phyloP scores from a whole-genome alignment of 2,329 filamentous ascomycete species.

The Sphaerostilbella broomeana region DNA sequence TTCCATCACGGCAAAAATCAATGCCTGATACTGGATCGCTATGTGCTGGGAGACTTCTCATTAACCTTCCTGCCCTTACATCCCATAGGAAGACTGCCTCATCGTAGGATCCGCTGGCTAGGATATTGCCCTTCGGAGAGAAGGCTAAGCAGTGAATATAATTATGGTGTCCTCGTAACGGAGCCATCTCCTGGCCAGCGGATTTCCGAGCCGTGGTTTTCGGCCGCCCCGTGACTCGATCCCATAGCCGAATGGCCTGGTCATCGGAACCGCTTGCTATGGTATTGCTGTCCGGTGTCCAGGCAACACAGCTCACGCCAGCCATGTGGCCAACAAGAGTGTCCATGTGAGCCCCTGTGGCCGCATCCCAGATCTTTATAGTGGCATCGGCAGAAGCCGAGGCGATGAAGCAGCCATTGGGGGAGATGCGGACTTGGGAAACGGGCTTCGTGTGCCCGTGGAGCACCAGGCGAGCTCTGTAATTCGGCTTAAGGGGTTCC shows the following conservation, averaged over 20 bases:
- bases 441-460: slow-evolving; percentile 73
- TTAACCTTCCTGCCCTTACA: slow-evolving; percentile 75
- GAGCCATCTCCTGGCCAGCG: slow-evolving; percentile 39
- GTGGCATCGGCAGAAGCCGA: slow-evolving; percentile 85
- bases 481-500: slow-evolving; percentile 56
- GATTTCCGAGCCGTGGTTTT: slow-evolving; percentile 39
- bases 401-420: slow-evolving; percentile 83
- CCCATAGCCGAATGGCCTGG: slow-evolving; percentile 92
- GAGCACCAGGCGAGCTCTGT: slow-evolving; percentile 63
- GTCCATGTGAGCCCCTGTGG: slow-evolving; percentile 71
- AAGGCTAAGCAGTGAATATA: slow-evolving; percentile 94
- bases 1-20: slow-evolving; percentile 88
- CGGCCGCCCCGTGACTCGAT: slow-evolving; percentile 56
- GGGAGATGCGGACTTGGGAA: slow-evolving; percentile 83
- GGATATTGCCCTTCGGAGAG: slow-evolving; percentile 95
- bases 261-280: slow-evolving; percentile 92
- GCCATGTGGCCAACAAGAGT: slow-evolving; percentile 91
- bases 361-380: slow-evolving; percentile 83
- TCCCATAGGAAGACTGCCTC: slow-evolving; percentile 98
- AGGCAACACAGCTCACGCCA: slow-evolving; percentile 87
- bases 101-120: slow-evolving; percentile 92
- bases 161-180: slow-evolving; percentile 83
- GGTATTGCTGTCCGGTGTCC: slow-evolving; percentile 82
- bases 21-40: slow-evolving; percentile 92
- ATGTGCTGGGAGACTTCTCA: slow-evolving; percentile 88